phyloP scores from a whole-genome alignment of 345 rosid genomes.

The Populus ilicifolia region DNA sequence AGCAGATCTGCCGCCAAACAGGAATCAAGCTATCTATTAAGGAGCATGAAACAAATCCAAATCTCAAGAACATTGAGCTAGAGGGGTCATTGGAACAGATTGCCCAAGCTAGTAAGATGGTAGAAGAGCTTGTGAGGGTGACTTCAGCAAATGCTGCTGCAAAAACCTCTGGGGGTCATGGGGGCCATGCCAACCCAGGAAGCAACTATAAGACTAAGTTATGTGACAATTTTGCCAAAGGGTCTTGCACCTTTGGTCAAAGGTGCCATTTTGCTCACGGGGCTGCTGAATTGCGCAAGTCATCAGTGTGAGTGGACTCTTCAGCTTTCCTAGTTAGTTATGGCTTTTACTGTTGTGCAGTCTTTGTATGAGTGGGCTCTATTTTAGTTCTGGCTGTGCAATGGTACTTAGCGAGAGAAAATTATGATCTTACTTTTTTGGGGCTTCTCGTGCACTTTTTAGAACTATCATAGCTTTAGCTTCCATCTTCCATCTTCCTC shows the following conservation, averaged over 20 bases:
- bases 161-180: conserved; percentile 33
- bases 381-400: conserved; percentile 4
- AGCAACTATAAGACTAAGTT: conserved; percentile 79
- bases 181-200: conserved; percentile 39
- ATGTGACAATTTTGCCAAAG: conserved; percentile 73
- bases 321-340: not conserved
- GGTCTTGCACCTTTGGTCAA: conserved; percentile 80
- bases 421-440: not conserved
- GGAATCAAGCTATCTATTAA: conserved; percentile 68
- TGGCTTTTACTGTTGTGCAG: conserved; percentile 14
- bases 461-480: not conserved
- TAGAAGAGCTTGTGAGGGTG: conserved; percentile 60
- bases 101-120: conserved; percentile 74
- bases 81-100: conserved; percentile 90
- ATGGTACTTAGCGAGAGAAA: conserved; percentile 3
- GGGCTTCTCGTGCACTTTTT: not conserved
- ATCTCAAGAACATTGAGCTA: conserved; percentile 64
- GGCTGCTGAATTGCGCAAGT: conserved; percentile 69
- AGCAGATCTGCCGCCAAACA: conserved; percentile 72
- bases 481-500: not conserved
- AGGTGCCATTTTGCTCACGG: conserved; percentile 98
- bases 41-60: conserved; percentile 69
- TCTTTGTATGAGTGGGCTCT: conserved; percentile 4
- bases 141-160: conserved; percentile 29
- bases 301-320: not conserved